Percentiles rank a stretch among this genome's conserved stretches.
Evolutionary conservation across 306 rosid species (phyloP).

Genomic region (apple (Malus domestica)): ASM211411v1 NC_041798.1:35690001-35690500

Average conservation of each 20-base stretch:
- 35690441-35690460: not conserved
- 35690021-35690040: not conserved
- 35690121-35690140: no score
- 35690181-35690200: no score
- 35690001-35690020: not conserved
- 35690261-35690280: not conserved
- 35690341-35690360: not conserved
- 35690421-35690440: no score
- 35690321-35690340: not conserved
- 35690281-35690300: not conserved
- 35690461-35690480: no score
- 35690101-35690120: no score
- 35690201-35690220: no score
- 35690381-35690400: not conserved
- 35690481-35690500: no score
- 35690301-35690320: not conserved
- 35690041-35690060: not conserved
- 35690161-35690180: fast-evolving
- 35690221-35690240: no score
- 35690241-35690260: no score
- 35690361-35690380: no score
- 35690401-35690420: not conserved
- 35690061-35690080: not conserved
- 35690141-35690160: no score
- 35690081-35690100: not conserved